Base-by-base conservation (phyloP, 2,329 filamentous ascomycete genomes). In the Chrysosphaeria jannelii region DNA sequence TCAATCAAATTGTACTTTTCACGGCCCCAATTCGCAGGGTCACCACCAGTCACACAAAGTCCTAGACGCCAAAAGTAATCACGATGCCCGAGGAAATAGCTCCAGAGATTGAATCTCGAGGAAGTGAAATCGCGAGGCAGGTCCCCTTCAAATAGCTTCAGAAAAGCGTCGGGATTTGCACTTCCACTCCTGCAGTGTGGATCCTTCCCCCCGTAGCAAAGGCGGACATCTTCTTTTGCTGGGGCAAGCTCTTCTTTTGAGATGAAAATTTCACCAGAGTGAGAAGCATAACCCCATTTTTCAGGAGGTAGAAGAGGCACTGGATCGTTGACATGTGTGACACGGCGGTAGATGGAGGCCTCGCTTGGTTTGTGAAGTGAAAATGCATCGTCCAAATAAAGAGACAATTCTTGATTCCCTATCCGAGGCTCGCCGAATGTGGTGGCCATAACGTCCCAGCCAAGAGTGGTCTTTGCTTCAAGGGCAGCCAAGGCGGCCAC, bases 1-100 rank as follows among this genome's bases (percentile, higher is more conserved):
- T n/a, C n/a, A n/a, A n/a, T n/a, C n/a, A n/a, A n/a, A n/a, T n/a
- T n/a, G 17, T 58, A 51, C 28, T 38, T 42, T 21, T 53, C 48
- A 29, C 55, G 46, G 10, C 52, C 58, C 67, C 67, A 72, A 33
- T 72, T 57, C 21, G 50, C 48, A 3, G 66, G 65, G 38, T 70
- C 67, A 8, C 72, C 71, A 8, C 70, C 70, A 0, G 81, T 79
- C 3, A 91, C 51, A 45, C 85, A 97, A 15, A 93, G 47, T 0
- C 85, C 85, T 25, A 97, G 43, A 27, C 85, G 57, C 74, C 76
- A 89, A 44, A 97, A 93, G 43, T 97, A 97, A 46, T 97, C 85
- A 19, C 85, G 53, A 45, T 97, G 85, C 1, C 79, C 72, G 42
- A 88, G 89, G 38, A 93, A 68, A 6, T 91, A 48, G 44, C 90